Evolutionary conservation across 2,329 filamentous ascomycete species (phyloP).

Genomic region (Elsinoe batatas): DNA sequence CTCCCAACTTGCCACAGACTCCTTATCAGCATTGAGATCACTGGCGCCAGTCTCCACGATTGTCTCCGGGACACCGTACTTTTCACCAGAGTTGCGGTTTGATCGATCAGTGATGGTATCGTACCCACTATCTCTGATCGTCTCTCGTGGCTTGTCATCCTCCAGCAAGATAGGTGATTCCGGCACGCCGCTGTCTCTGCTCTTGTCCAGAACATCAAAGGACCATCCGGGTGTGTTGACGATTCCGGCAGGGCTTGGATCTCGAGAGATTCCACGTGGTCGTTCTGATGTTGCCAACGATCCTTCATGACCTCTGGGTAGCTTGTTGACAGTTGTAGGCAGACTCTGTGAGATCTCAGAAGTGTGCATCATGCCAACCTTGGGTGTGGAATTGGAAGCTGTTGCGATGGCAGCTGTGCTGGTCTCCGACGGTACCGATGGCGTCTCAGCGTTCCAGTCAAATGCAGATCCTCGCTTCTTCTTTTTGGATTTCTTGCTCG

Average conservation of each 20-base stretch:
- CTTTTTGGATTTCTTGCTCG: slow-evolving; percentile 8
- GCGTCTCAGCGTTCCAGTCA: slow-evolving; percentile 2
- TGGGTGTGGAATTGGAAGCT: neutral
- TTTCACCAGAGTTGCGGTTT: slow-evolving; percentile 9
- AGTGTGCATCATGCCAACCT: slow-evolving; percentile 1
- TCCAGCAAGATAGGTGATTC: slow-evolving; percentile 33
- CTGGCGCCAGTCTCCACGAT: neutral
- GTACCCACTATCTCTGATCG: slow-evolving; percentile 36
- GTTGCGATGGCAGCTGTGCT: too few species aligned
- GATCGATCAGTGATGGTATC: slow-evolving; percentile 18
- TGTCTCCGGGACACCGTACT: slow-evolving; percentile 3
- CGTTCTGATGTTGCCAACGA: neutral
- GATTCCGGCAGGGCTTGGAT: neutral
- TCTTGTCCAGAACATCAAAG: slow-evolving; percentile 22
- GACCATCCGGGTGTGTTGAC: slow-evolving; percentile 27
- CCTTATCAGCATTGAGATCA: neutral
- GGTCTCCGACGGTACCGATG: neutral
- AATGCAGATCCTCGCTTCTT: slow-evolving; percentile 4
- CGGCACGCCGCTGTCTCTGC: slow-evolving; percentile 38
- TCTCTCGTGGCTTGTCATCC: slow-evolving; percentile 22
- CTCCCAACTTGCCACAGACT: slow-evolving; percentile 11
- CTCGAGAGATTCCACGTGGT: neutral
- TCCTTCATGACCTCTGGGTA: too few species aligned
- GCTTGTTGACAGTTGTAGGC: neutral
- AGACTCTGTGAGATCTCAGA: slow-evolving; percentile 10